Percentiles rank a stretch among this genome's conserved stretches.
These are phyloP conservation scores for Globisporangium spinosum DNA, from an alignment of 352 stramenopile species.

Conservation along the genomic window DNA sequence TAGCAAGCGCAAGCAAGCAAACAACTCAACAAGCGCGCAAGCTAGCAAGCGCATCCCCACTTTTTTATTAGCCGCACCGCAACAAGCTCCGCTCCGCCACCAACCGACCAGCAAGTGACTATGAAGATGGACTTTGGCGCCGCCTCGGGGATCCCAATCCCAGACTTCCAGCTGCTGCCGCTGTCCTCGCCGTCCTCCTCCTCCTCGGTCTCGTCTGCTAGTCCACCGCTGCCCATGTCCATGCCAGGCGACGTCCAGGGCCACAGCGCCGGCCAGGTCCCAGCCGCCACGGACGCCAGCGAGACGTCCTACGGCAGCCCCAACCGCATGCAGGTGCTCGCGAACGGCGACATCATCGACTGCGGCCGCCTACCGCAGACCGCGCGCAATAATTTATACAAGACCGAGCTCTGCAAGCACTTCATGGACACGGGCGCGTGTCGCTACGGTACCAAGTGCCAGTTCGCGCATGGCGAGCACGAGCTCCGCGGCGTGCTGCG, in stretches of 20 bases:
- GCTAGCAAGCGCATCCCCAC: slow-evolving; percentile 7
- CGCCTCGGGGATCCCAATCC: slow-evolving; percentile 3
- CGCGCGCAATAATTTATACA: slow-evolving; percentile 88
- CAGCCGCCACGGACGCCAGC: not conserved
- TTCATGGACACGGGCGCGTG: slow-evolving; percentile 85
- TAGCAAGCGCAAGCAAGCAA: not conserved
- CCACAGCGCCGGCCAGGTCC: slow-evolving; percentile 17
- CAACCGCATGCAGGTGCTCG: slow-evolving; percentile 71
- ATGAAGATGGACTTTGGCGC: slow-evolving; percentile 19
- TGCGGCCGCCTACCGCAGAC: slow-evolving; percentile 70
- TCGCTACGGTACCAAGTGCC: slow-evolving; percentile 86
- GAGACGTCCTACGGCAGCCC: slow-evolving; percentile 38
- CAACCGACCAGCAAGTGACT: not conserved
- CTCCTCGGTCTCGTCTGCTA: not conserved
- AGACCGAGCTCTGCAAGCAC: slow-evolving; percentile 90
- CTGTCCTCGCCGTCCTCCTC: slow-evolving; percentile 1
- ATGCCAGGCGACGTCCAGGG: not conserved
- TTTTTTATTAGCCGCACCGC: slow-evolving; percentile 6
- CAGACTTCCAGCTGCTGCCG: slow-evolving; percentile 3
- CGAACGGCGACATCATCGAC: slow-evolving; percentile 85
- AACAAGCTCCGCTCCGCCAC: not conserved
- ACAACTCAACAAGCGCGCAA: slow-evolving; percentile 6
- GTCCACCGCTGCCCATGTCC: not conserved
- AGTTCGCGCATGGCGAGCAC: slow-evolving; percentile 86
- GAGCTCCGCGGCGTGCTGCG: slow-evolving; percentile 83